These are phyloP conservation scores for Platanthera zijinensis DNA, from an alignment of 106 monocot species.

Conservation along the genomic window DNA sequence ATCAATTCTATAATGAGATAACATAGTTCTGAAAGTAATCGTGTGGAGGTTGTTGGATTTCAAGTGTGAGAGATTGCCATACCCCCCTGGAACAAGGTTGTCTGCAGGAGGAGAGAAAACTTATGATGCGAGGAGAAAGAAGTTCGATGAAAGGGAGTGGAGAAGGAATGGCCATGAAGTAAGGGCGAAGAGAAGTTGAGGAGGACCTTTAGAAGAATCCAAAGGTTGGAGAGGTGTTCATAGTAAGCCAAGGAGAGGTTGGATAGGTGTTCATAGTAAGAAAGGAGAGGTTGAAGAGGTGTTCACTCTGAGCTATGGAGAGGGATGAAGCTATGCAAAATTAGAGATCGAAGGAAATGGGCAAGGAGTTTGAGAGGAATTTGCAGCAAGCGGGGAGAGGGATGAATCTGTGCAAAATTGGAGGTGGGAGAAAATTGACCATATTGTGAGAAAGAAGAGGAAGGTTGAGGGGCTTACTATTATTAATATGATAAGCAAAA, in stretches of 20 bases:
- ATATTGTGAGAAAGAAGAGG: not conserved
- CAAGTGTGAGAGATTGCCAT: too few relatives aligned
- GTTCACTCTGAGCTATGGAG: not conserved
- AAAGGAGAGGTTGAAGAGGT: not conserved
- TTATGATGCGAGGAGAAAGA: too few relatives aligned
- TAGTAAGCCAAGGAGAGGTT: not conserved
- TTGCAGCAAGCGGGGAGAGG: not conserved
- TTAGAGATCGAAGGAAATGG: not conserved
- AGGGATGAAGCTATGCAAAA: not conserved
- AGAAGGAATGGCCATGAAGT: too few relatives aligned
- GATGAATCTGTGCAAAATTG: not conserved
- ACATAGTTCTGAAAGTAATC: too few relatives aligned
- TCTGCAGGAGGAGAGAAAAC: too few relatives aligned
- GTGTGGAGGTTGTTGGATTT: too few relatives aligned
- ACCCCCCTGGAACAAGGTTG: too few relatives aligned
- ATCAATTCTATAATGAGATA: too few relatives aligned
- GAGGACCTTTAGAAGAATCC: too few relatives aligned
- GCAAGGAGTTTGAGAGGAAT: not conserved
- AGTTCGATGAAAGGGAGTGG: too few relatives aligned
- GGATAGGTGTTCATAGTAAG: not conserved
- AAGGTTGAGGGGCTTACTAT: not conserved
- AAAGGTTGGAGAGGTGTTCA: too few relatives aligned
- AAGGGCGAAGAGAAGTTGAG: too few relatives aligned
- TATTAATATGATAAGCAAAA: not conserved
- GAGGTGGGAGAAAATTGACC: not conserved